Conservation (phyloP, 2,329 filamentous ascomycete species). For the Penicillium sp. region DNA sequence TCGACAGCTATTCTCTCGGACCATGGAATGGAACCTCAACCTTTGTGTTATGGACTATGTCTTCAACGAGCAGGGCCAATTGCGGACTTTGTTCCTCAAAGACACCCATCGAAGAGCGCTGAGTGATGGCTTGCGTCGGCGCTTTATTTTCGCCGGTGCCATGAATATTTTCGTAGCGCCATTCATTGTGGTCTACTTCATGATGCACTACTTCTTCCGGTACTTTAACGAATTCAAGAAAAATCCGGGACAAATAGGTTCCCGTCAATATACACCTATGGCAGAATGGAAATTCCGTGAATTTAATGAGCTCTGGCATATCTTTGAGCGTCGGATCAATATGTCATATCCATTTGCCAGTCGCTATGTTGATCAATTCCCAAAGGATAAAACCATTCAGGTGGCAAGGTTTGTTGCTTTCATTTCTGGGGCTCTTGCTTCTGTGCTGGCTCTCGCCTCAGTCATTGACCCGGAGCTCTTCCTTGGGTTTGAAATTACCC, state of each 20-base stretch:
- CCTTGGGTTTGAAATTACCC: slow-evolving; percentile 85
- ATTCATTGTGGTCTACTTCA: slow-evolving; percentile 79
- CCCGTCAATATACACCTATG: slow-evolving; percentile 85
- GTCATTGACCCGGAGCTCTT: slow-evolving; percentile 90
- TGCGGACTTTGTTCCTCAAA: slow-evolving; percentile 81
- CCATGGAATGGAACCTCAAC: slow-evolving; percentile 87
- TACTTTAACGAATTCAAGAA: slow-evolving; percentile 98
- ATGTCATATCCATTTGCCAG: slow-evolving; percentile 95
- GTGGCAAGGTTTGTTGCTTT: slow-evolving; percentile 82
- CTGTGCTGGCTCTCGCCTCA: slow-evolving; percentile 78
- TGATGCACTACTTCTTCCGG: slow-evolving; percentile 88
- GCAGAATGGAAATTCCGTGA: slow-evolving; percentile 98
- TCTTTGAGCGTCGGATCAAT: slow-evolving; percentile 84
- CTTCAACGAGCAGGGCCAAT: slow-evolving; percentile 84
- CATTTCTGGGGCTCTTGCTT: slow-evolving; percentile 79
- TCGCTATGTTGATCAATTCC: slow-evolving; percentile 92
- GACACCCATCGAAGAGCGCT: slow-evolving; percentile 75
- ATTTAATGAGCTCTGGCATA: slow-evolving; percentile 92
- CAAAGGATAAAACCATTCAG: slow-evolving; percentile 89
- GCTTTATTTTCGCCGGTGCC: slow-evolving; percentile 78
- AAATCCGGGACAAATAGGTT: slow-evolving; percentile 82
- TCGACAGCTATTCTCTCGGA: slow-evolving; percentile 81
- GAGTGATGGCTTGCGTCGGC: slow-evolving; percentile 71
- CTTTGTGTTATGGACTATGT: slow-evolving; percentile 90
- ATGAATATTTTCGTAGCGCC: slow-evolving; percentile 86